Evolutionary conservation across 805 yeast genomes (phyloP).

Genomic region (Starmerella khaoyaiensis): DNA sequence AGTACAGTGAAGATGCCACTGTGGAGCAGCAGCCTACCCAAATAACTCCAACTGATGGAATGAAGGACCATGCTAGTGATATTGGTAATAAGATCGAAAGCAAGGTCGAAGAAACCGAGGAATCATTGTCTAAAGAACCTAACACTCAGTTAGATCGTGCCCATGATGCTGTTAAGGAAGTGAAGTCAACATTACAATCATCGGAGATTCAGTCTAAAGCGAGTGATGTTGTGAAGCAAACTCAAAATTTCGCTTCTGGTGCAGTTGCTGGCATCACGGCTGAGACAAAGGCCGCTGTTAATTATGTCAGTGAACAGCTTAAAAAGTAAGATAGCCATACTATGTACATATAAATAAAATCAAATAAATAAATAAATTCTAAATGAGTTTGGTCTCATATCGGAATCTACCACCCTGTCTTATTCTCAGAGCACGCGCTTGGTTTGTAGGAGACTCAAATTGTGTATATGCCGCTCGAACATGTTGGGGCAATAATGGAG

Average conservation of each 20-base stretch:
- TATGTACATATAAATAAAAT: background rate
- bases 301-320: conserved; percentile 6
- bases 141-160: too few species aligned
- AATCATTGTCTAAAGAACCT: background rate
- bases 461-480: conserved; percentile 21
- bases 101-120: background rate
- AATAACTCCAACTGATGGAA: background rate
- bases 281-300: conserved; percentile 13
- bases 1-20: conserved; percentile 53
- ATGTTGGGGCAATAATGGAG: conserved; percentile 22
- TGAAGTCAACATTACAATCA: too few species aligned
- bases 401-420: conserved; percentile 17
- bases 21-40: conserved; percentile 22
- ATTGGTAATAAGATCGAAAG: background rate
- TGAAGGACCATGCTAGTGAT: background rate
- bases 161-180: too few species aligned
- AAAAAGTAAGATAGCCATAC: background rate
- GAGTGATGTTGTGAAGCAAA: too few species aligned
- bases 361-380: background rate
- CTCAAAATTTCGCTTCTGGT: conserved; percentile 57
- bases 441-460: conserved; percentile 17
- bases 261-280: conserved; percentile 94
- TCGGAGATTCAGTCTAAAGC: too few species aligned
- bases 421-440: conserved; percentile 14
- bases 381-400: conserved; percentile 15